These are phyloP conservation scores for Polymyxa betae DNA, from an alignment of 208 protist species.

Conservation along the genomic window DNA sequence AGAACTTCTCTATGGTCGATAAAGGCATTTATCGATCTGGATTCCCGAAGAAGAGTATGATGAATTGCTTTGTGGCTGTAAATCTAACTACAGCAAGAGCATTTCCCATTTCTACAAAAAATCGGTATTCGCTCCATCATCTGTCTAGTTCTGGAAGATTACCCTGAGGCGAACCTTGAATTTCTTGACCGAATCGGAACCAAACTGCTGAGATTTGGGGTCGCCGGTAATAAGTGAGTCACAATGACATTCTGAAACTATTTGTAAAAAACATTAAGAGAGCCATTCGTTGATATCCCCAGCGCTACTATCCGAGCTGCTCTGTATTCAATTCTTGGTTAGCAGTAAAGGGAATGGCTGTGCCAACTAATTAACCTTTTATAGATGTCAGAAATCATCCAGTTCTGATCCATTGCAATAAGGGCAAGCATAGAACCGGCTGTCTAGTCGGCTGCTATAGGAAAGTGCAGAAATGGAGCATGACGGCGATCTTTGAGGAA, in stretches of 20 bases:
- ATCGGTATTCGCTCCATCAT: slow-evolving; percentile 61
- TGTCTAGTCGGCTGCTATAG: slow-evolving; percentile 68
- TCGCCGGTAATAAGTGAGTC: slow-evolving; percentile 66
- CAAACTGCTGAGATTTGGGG: slow-evolving; percentile 54
- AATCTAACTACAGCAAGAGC: slow-evolving; percentile 7
- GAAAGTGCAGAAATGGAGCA: slow-evolving; percentile 65
- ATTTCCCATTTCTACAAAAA: slow-evolving; percentile 65
- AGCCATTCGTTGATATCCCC: slow-evolving; percentile 66
- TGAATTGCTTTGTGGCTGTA: not conserved
- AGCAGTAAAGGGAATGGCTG: not conserved
- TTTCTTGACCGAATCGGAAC: slow-evolving; percentile 64
- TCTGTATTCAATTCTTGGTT: slow-evolving; percentile 38
- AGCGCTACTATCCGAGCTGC: slow-evolving; percentile 56
- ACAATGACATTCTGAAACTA: too few species aligned
- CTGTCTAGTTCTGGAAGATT: slow-evolving; percentile 69
- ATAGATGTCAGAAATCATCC: slow-evolving; percentile 65
- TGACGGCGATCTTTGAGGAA: slow-evolving; percentile 68
- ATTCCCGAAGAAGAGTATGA: slow-evolving; percentile 61
- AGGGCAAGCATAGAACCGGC: slow-evolving; percentile 72
- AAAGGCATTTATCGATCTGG: slow-evolving; percentile 63
- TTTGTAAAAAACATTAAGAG: slow-evolving; percentile 41
- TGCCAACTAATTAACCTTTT: not conserved
- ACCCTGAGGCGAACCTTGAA: slow-evolving; percentile 56
- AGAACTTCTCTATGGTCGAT: slow-evolving; percentile 69
- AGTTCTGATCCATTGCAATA: slow-evolving; percentile 71